Evolutionary conservation across 192 early-diverging fungal genomes (phyloP).

Genomic region (Dimargaris xerosporica): DNA sequence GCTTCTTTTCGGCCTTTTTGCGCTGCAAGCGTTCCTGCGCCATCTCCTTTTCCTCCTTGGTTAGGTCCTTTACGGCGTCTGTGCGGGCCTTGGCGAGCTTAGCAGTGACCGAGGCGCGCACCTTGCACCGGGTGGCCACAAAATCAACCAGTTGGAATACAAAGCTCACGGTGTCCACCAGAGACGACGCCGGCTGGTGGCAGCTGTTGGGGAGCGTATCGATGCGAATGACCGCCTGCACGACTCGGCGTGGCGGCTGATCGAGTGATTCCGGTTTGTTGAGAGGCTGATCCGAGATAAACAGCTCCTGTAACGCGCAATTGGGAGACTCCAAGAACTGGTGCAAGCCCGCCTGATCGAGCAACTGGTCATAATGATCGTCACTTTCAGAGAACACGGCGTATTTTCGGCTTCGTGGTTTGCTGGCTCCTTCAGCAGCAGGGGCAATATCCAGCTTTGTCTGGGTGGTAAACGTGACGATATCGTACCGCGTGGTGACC

Average conservation of each 20-base stretch:
- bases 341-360: constrained; percentile 32
- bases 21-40: constrained; percentile 53
- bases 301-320: constrained; percentile 37
- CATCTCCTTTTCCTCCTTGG: constrained; percentile 45
- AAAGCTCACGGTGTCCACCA: constrained; percentile 24
- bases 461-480: constrained; percentile 26
- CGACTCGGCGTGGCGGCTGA: constrained; percentile 17
- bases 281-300: constrained; percentile 40
- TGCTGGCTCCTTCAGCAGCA: constrained; percentile 16
- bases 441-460: neutral
- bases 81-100: constrained; percentile 50
- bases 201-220: neutral
- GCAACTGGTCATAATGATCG: constrained; percentile 34
- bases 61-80: constrained; percentile 41
- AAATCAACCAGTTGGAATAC: constrained; percentile 26
- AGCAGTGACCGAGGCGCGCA: constrained; percentile 27
- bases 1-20: constrained; percentile 48
- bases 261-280: constrained; percentile 29
- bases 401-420: constrained; percentile 22
- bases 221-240: constrained; percentile 1
- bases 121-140: constrained; percentile 17
- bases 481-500: constrained; percentile 46
- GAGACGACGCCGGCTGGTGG: constrained; percentile 13
- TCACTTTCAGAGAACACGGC: constrained; percentile 36
- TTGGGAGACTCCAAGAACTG: constrained; percentile 19